A percentile compares a stretch with the other conserved stretches of the same genome.
phyloP scores from a whole-genome alignment of 2,329 filamentous ascomycete genomes.

The Fusarium sp. region DNA sequence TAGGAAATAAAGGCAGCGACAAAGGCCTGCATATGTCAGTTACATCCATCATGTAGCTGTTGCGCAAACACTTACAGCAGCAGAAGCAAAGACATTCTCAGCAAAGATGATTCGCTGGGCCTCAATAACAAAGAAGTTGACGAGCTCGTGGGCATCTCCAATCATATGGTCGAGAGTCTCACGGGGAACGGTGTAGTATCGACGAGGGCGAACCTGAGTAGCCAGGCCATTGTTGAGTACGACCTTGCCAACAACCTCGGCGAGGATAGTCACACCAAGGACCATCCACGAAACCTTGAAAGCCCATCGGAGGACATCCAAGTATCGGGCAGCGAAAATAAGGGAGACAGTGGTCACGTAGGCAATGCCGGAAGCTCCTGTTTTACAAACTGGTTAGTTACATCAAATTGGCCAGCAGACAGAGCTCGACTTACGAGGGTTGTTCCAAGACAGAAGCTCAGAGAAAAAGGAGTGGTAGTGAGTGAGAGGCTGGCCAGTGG shows the following conservation, averaged over 20 bases:
- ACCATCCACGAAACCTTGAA: slow-evolving; percentile 75
- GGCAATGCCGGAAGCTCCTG: slow-evolving; percentile 74
- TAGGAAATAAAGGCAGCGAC: slow-evolving; percentile 73
- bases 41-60: slow-evolving; percentile 9
- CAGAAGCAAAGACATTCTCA: slow-evolving; percentile 73
- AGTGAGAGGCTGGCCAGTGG: slow-evolving; percentile 72
- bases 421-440: slow-evolving; percentile 66
- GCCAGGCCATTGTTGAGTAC: slow-evolving; percentile 71
- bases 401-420: neutral
- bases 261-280: slow-evolving; percentile 69
- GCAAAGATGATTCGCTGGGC: slow-evolving; percentile 75
- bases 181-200: slow-evolving; percentile 75
- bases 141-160: slow-evolving; percentile 74
- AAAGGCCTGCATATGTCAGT: slow-evolving; percentile 61
- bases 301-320: slow-evolving; percentile 73
- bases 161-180: slow-evolving; percentile 71
- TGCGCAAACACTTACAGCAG: slow-evolving; percentile 62
- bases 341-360: slow-evolving; percentile 68
- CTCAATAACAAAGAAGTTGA: slow-evolving; percentile 81
- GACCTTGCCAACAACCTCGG: slow-evolving; percentile 71
- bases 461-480: slow-evolving; percentile 80
- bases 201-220: slow-evolving; percentile 74
- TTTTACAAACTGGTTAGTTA: slow-evolving; percentile 24
- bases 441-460: slow-evolving; percentile 76
- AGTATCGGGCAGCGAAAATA: slow-evolving; percentile 74